A percentile compares a stretch with the other conserved stretches of the same genome.
Evolutionary conservation across 192 early-diverging fungal genomes (phyloP).

Genomic region (Coemansia sp.): DNA sequence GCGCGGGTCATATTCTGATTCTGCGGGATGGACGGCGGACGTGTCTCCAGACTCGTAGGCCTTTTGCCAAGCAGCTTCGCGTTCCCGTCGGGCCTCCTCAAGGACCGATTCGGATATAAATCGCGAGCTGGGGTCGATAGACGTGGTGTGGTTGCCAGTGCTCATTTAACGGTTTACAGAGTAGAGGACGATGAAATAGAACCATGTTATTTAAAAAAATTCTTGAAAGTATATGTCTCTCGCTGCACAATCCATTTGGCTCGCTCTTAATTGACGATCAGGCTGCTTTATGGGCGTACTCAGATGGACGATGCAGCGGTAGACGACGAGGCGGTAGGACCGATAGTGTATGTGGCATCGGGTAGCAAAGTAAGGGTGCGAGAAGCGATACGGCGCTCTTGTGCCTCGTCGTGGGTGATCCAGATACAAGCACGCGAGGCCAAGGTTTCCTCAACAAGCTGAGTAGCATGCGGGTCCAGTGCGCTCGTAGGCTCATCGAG

Average conservation of each 20-base stretch:
- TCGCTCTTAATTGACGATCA: background rate
- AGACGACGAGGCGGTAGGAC: conserved; percentile 6
- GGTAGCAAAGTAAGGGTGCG: conserved; percentile 31
- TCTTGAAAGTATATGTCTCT: background rate
- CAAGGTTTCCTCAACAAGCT: conserved; percentile 75
- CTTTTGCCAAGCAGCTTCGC: conserved; percentile 38
- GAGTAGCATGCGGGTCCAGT: conserved; percentile 70
- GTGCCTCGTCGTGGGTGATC: conserved; percentile 79
- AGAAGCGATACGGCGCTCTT: conserved; percentile 64
- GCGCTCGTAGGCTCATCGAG: conserved; percentile 91
- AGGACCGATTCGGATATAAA: conserved; percentile 43
- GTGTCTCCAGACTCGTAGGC: conserved; percentile 29
- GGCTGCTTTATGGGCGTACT: conserved; percentile 5
- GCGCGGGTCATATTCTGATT: conserved; percentile 64
- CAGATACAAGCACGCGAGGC: conserved; percentile 68
- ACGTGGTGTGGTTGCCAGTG: conserved; percentile 2
- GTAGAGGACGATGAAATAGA: background rate
- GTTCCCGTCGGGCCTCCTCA: conserved; percentile 43
- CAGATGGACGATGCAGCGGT: conserved; percentile 9
- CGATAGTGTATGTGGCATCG: conserved; percentile 30
- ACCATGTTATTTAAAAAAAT: background rate
- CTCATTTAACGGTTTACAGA: background rate
- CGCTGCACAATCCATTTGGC: background rate
- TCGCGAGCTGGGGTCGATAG: conserved; percentile 32
- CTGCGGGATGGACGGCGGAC: background rate